phyloP scores from a whole-genome alignment of 2,329 filamentous ascomycete genomes.

The Fusarium clavum region DNA sequence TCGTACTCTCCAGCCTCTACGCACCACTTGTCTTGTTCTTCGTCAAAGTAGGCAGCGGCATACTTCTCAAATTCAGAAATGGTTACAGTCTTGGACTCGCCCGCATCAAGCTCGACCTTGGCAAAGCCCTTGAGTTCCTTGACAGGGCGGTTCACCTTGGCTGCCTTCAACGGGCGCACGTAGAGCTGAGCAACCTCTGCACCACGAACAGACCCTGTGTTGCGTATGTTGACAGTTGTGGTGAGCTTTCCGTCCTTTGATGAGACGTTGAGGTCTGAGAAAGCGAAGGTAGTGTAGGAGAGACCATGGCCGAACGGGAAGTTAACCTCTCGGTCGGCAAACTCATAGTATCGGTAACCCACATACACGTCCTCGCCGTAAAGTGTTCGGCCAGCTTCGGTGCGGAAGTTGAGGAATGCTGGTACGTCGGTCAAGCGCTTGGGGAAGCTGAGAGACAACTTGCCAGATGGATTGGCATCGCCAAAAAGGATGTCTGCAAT shows the following conservation, averaged over 20 bases:
- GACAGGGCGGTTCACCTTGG: slow-evolving; percentile 65
- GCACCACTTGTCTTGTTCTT: slow-evolving; percentile 73
- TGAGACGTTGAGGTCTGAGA: slow-evolving; percentile 62
- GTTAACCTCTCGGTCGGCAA: slow-evolving; percentile 70
- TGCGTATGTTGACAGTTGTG: slow-evolving; percentile 66
- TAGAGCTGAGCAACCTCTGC: slow-evolving; percentile 70
- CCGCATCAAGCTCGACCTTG: slow-evolving; percentile 72
- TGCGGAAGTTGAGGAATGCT: slow-evolving; percentile 78
- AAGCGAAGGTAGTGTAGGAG: slow-evolving; percentile 77
- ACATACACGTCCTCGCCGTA: slow-evolving; percentile 87
- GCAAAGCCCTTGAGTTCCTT: slow-evolving; percentile 75
- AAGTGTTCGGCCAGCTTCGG: slow-evolving; percentile 76
- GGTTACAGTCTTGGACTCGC: slow-evolving; percentile 67
- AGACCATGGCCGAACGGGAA: slow-evolving; percentile 86
- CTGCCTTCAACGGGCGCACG: slow-evolving; percentile 62
- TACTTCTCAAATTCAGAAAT: slow-evolving; percentile 72
- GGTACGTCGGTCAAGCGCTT: slow-evolving; percentile 76
- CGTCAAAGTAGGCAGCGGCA: slow-evolving; percentile 76
- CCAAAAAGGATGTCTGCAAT: slow-evolving; percentile 84
- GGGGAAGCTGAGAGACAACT: slow-evolving; percentile 80
- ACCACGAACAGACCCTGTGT: slow-evolving; percentile 67
- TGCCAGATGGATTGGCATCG: slow-evolving; percentile 78
- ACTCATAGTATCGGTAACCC: slow-evolving; percentile 85
- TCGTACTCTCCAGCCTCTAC: slow-evolving; percentile 74
- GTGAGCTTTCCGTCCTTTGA: slow-evolving; percentile 60